Evolutionary conservation across 2,329 filamentous ascomycete species (phyloP).

Genomic region (Diplodia scrobiculata): DNA sequence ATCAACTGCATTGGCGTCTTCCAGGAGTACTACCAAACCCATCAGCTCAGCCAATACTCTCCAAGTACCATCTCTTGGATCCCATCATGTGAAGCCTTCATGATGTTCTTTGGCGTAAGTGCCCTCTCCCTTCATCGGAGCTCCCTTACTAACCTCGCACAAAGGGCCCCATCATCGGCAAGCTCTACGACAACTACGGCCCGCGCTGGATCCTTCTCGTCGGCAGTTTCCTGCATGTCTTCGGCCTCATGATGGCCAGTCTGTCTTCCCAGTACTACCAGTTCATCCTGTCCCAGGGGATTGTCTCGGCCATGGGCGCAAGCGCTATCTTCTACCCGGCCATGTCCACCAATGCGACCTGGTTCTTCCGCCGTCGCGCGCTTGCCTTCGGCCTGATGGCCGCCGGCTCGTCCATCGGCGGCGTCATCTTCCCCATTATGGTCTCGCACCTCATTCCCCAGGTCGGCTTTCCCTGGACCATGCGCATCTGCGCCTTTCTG

Average conservation of each 20-base stretch:
- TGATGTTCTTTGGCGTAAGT: slow-evolving; percentile 55
- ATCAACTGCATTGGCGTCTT: slow-evolving; percentile 51
- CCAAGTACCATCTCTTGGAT: slow-evolving; percentile 52
- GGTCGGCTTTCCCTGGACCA: slow-evolving; percentile 60
- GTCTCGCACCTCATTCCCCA: slow-evolving; percentile 56
- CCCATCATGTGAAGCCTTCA: slow-evolving; percentile 48
- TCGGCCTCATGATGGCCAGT: slow-evolving; percentile 65
- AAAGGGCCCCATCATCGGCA: slow-evolving; percentile 63
- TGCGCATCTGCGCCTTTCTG: slow-evolving; percentile 61
- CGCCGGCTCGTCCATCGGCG: slow-evolving; percentile 55
- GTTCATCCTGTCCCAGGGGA: slow-evolving; percentile 57
- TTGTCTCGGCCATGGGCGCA: slow-evolving; percentile 56
- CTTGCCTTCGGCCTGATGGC: slow-evolving; percentile 51
- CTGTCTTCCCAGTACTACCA: slow-evolving; percentile 60
- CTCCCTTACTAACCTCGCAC: not conserved
- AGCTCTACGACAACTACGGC: slow-evolving; percentile 64
- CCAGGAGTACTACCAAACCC: slow-evolving; percentile 51
- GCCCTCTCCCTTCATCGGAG: not conserved
- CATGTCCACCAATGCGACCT: slow-evolving; percentile 50
- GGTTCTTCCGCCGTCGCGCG: slow-evolving; percentile 54
- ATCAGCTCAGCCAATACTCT: slow-evolving; percentile 47
- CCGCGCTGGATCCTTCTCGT: slow-evolving; percentile 58
- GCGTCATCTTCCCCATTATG: slow-evolving; percentile 65
- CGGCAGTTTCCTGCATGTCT: slow-evolving; percentile 60
- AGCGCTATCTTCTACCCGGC: slow-evolving; percentile 55